phyloP scores from a whole-genome alignment of 192 early-diverging fungal species.

The Geranomyces variabilis region DNA sequence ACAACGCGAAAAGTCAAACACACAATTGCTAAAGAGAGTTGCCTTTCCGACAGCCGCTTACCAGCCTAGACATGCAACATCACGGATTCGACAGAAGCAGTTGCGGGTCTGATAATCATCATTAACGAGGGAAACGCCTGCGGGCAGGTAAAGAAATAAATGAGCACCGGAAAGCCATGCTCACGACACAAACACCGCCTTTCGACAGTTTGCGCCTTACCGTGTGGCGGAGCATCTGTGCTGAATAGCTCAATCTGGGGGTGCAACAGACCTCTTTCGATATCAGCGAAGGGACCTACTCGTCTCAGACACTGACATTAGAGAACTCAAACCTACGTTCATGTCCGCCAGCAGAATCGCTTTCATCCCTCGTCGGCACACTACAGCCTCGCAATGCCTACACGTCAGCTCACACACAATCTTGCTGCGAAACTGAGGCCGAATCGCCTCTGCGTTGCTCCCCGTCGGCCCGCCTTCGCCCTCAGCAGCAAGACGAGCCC shows the following conservation, averaged over 20 bases:
- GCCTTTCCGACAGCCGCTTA: slow-evolving; percentile 30
- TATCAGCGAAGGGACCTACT: background rate
- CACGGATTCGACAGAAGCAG: slow-evolving; percentile 76
- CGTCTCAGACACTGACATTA: background rate
- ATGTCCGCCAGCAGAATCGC: slow-evolving; percentile 76
- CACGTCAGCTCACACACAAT: slow-evolving; percentile 30
- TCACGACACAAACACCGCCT: background rate
- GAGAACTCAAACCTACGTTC: slow-evolving; percentile 7
- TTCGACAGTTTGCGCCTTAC: slow-evolving; percentile 46
- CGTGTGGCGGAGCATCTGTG: slow-evolving; percentile 68
- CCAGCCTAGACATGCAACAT: slow-evolving; percentile 80
- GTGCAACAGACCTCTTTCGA: background rate
- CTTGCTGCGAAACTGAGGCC: slow-evolving; percentile 32
- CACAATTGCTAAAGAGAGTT: background rate
- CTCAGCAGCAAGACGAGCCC: slow-evolving; percentile 3
- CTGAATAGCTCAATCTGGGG: slow-evolving; percentile 70
- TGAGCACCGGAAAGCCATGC: too few relatives aligned
- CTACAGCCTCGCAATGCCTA: slow-evolving; percentile 32
- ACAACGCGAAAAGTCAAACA: background rate
- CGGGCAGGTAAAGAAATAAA: background rate
- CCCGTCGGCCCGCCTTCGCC: background rate
- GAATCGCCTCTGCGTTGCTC: slow-evolving; percentile 1
- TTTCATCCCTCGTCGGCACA: slow-evolving; percentile 81
- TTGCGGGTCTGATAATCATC: slow-evolving; percentile 81
- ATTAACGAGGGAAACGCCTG: slow-evolving; percentile 70